These are phyloP conservation scores for Fusarium tricinctum DNA, from an alignment of 2,329 filamentous ascomycete genomes.

Conservation along the genomic window DNA sequence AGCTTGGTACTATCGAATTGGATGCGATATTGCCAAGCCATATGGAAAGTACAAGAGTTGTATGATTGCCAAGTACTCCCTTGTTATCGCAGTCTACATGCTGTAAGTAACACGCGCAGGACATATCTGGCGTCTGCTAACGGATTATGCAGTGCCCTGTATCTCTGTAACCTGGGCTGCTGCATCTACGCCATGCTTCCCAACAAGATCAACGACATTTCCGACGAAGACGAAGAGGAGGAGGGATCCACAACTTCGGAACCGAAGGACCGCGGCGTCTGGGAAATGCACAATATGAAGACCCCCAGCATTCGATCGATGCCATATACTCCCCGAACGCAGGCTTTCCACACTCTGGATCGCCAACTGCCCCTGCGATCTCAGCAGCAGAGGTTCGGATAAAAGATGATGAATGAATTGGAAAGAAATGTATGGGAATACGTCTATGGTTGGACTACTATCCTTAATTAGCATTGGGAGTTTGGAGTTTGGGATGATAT, in stretches of 20 bases:
- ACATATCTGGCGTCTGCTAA: not conserved
- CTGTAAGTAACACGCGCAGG: constrained; percentile 66
- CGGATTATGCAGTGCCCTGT: constrained; percentile 65
- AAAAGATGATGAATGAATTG: not conserved
- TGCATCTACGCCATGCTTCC: constrained; percentile 71
- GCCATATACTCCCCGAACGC: constrained; percentile 75
- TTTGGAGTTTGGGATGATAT: constrained; percentile 43
- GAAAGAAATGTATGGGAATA: constrained; percentile 1
- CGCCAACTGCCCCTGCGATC: constrained; percentile 67
- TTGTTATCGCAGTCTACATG: constrained; percentile 75
- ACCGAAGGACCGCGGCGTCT: constrained; percentile 61
- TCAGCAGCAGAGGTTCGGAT: constrained; percentile 46
- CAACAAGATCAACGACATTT: constrained; percentile 66
- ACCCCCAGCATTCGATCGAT: constrained; percentile 51
- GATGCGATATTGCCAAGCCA: constrained; percentile 72
- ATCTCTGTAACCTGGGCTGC: constrained; percentile 70
- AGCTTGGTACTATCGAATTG: constrained; percentile 82
- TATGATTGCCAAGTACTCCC: constrained; percentile 75
- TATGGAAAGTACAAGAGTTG: constrained; percentile 71
- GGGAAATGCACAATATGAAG: constrained; percentile 71
- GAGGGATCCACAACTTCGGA: constrained; percentile 54
- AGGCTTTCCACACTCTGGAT: constrained; percentile 75
- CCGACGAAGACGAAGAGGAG: constrained; percentile 59
- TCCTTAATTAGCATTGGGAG: constrained; percentile 40
- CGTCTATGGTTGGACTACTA: constrained; percentile 9